Evolutionary conservation across 441 rosid genomes (phyloP).

Genomic region (Mallotus repandus): DNA sequence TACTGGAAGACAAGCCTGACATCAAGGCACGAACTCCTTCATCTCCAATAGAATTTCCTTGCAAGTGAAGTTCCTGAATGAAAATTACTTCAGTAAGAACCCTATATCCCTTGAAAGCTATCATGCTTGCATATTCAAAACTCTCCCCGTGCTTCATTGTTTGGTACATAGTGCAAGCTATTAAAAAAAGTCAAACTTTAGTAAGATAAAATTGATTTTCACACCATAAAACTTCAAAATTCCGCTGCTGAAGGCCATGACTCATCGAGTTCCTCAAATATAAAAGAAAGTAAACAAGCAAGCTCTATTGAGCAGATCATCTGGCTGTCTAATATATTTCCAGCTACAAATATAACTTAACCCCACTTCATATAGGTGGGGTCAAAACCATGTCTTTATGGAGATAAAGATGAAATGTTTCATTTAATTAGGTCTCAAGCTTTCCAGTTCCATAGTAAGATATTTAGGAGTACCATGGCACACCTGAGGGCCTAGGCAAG

Average conservation of each 20-base stretch:
- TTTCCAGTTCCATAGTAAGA: background rate
- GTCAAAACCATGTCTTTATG: background rate
- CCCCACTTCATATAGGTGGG: background rate
- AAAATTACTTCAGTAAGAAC: conserved; percentile 23
- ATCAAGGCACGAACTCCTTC: conserved; percentile 86
- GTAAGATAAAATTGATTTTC: background rate
- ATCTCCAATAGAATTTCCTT: conserved; percentile 94
- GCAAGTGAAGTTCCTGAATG: conserved; percentile 87
- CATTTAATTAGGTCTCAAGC: background rate
- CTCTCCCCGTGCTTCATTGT: background rate
- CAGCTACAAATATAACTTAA: background rate
- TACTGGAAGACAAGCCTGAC: conserved; percentile 77
- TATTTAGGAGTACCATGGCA: background rate
- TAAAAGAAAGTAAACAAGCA: background rate
- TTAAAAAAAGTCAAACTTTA: background rate
- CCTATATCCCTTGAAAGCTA: conserved; percentile 6
- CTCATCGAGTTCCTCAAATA: background rate
- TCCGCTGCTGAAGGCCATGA: background rate
- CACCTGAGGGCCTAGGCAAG: background rate
- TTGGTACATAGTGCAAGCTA: background rate
- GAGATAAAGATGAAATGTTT: background rate
- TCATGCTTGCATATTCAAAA: background rate
- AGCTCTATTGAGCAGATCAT: background rate
- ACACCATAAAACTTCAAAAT: background rate
- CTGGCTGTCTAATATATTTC: background rate